Evolutionary conservation across 805 yeast species (phyloP), one percentile per base, ranked within the genome.

Genomic region (Metschnikowia drakensbergensis): DNA sequence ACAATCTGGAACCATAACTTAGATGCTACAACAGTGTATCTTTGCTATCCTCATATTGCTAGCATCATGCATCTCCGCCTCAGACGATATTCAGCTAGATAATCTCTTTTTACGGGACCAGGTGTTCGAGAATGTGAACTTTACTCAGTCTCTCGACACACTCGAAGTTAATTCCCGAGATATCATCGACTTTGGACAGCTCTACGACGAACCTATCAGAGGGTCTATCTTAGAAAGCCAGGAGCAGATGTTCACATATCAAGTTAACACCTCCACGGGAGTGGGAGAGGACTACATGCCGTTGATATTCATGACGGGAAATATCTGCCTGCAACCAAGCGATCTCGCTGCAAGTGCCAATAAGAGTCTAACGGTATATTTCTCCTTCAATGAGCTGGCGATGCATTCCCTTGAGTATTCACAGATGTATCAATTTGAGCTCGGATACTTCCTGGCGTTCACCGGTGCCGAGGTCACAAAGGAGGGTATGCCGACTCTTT

Each of bases 281-380:
- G 46, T 76, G 26, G 77, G 80, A 2, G 70, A 69, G 36, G 67
- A 67, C 52, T 77, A 72, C 56, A 75, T 79, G 54, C 65, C 70
- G 46, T 64, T 79, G 60, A 65, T 79, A 37, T 80, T 76, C 53
- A 49, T 80, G 13, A 73, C 80, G 11, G 84, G 81, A 2, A 77
- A 78, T 46, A 67, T 80, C 10, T 79, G 83, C 52, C 49, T 35
- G 52, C 67, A 68, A 47, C 73, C 76, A 0, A 44, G 30, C 6
- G 58, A 64, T 48, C 42, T 63, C 10, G 38, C 34, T 1, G 43
- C 55, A 8, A 41, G 48, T 35, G 57, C 46, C n/a, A 56, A 61
- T 46, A 59, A 61, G 28, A 53, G 65, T 47, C 54, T 72, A 34
- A 62, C 68, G 8, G 74, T 72, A 13, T 71, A 71, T 57, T 68